Base-by-base conservation (phyloP, 108 stramenopile genomes). In the Seminavis robusta region DNA sequence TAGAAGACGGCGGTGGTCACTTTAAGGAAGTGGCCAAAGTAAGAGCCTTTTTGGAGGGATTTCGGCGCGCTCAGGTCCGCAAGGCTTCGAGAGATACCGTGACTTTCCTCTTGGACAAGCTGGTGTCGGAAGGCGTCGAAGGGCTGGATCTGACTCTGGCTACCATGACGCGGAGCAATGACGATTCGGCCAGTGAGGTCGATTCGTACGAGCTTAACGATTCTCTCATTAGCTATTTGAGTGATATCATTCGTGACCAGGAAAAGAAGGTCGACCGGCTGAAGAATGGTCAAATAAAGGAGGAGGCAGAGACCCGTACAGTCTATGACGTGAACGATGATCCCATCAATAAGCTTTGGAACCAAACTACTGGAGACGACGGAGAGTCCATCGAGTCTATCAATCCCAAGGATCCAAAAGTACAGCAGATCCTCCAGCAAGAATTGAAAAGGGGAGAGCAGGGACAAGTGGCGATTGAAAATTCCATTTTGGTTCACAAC, bases 241-340 rank as follows among this genome's bases (percentile, higher is more conserved):
- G 85, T 32, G 88, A 93, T 53, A 69, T 81, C 1, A 89, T 93
- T 56, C 73, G 88, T 3, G 72, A 83, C 40, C 91, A 93, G 61
- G 79, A 89, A 51, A 72, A 75, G 38, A 80, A 80, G 33, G 86
- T 84, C 23, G 81, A 83, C 33, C 70, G 62, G 40, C 29, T 69
- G 11, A 33, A 63, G 32, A 33, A 46, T 40, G 45, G 25, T 3
- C 19, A 40, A 2, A 6, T 17, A 1, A 33, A 59, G 37, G 6
- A 25, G 7, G 28, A 29, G 48, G 20, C 24, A 49, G 48, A 21
- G 28, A 25, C 8, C 7, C 33, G 13, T 26, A 29, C 16, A 9
- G 65, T 39, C 16, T 33, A 19, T 21, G 49, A 67, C 11, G 56
- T 36, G 37, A 59, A 65, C 2, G n/a, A n/a, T n/a, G 81, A 80